Percentiles rank a stretch among this genome's conserved stretches.
phyloP scores from a whole-genome alignment of 2,329 filamentous ascomycete genomes.

The Sporothrix curviconia region DNA sequence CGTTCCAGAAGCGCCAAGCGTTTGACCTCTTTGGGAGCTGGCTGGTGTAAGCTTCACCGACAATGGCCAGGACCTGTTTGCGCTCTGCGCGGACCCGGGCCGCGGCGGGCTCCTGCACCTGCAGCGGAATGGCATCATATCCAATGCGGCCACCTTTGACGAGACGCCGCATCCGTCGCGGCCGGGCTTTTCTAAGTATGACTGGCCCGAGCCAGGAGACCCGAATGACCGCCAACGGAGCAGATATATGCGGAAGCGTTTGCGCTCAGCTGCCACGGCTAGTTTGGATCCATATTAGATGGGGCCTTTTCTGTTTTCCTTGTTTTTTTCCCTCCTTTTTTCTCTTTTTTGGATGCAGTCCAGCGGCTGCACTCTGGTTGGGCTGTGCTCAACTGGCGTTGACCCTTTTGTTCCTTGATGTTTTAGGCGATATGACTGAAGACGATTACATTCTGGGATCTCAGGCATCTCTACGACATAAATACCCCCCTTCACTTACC shows the following conservation, averaged over 20 bases:
- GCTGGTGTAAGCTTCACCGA: slow-evolving; percentile 62
- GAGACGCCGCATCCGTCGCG: not conserved
- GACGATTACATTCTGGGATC: not conserved
- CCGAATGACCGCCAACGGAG: no score
- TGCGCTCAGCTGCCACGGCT: not conserved
- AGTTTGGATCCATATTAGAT: not conserved
- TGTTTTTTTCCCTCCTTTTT: not conserved
- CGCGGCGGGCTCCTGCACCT: slow-evolving; percentile 63
- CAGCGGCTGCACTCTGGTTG: not conserved
- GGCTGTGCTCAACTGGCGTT: not conserved
- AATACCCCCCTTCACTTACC: not conserved
- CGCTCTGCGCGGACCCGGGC: slow-evolving; percentile 58
- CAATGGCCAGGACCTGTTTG: slow-evolving; percentile 59
- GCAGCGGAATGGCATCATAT: slow-evolving; percentile 40
- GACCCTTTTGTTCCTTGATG: not conserved
- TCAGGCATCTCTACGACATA: not conserved
- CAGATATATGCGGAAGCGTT: not conserved
- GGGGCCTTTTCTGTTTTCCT: not conserved
- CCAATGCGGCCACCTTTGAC: slow-evolving; percentile 27
- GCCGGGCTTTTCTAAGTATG: not conserved
- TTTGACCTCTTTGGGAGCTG: slow-evolving; percentile 71
- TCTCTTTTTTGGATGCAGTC: not conserved
- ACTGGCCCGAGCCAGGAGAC: not conserved
- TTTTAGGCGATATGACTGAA: not conserved
- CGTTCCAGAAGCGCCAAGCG: slow-evolving; percentile 58